These are phyloP conservation scores for Fragilariopsis cylindrus DNA, from an alignment of 108 stramenopile species.

Conservation along the genomic window DNA sequence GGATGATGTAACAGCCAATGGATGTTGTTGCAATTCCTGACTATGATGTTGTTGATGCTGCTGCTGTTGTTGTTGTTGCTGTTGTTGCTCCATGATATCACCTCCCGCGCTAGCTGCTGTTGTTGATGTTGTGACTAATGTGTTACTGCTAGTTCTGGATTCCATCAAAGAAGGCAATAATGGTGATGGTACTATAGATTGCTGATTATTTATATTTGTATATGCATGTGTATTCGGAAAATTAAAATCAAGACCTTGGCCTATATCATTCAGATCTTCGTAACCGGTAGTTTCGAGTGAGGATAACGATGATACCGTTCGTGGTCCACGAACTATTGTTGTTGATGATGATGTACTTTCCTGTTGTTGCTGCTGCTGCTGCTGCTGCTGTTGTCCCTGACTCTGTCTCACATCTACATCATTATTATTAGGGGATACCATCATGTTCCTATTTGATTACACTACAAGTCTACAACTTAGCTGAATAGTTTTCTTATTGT, in stretches of 20 bases:
- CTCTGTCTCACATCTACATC: not conserved
- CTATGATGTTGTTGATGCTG: not conserved
- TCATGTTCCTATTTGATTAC: not conserved
- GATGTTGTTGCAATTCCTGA: constrained; percentile 10
- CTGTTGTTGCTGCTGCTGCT: not conserved
- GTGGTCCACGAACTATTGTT: not conserved
- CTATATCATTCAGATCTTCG: not conserved
- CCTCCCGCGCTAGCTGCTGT: not conserved
- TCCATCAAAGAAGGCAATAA: not conserved
- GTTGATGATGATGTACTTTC: not conserved
- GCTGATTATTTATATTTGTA: not conserved
- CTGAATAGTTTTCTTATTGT: too few relatives aligned
- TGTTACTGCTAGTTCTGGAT: not conserved
- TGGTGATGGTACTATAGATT: constrained; percentile 13
- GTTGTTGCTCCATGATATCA: constrained; percentile 1
- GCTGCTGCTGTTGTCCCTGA: too few relatives aligned
- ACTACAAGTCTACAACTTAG: too few relatives aligned
- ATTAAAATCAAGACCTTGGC: not conserved
- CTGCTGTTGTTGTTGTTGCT: not conserved
- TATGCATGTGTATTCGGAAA: not conserved
- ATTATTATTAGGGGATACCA: not conserved
- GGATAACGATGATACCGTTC: constrained; percentile 14
- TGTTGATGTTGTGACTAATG: not conserved
- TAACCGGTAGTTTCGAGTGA: constrained; percentile 7
- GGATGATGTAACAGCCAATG: not conserved